Percentiles rank a stretch among this genome's conserved stretches.
These are phyloP conservation scores for Penicillium soppii DNA, from an alignment of 495 filamentous ascomycete genomes.

Conservation along the genomic window DNA sequence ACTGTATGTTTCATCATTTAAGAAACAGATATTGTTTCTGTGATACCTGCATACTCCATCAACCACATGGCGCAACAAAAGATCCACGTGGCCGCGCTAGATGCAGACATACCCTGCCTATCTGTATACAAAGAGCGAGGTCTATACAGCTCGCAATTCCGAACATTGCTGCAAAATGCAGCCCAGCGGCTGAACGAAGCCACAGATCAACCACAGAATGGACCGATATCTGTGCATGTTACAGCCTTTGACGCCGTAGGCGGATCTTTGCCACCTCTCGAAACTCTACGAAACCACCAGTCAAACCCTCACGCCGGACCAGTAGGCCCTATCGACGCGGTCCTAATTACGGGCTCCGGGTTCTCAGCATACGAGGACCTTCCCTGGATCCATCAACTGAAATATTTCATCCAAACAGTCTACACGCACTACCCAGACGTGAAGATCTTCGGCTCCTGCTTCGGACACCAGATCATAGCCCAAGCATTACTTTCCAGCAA, in stretches of 20 bases:
- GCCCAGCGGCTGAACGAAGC: slow-evolving; percentile 27
- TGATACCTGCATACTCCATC: no score
- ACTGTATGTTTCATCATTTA: neutral
- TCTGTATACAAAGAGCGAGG: slow-evolving; percentile 34
- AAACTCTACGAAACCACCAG: slow-evolving; percentile 19
- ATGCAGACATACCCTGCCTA: slow-evolving; percentile 39
- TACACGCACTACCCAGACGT: slow-evolving; percentile 40
- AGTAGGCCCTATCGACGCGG: slow-evolving; percentile 31
- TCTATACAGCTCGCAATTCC: slow-evolving; percentile 42
- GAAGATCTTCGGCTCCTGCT: slow-evolving; percentile 49
- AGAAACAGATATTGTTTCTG: no score
- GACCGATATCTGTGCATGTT: slow-evolving; percentile 26
- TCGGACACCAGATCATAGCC: slow-evolving; percentile 49
- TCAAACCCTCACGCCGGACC: slow-evolving; percentile 10
- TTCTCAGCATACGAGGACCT: slow-evolving; percentile 33
- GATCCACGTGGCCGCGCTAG: slow-evolving; percentile 44
- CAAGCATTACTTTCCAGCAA: slow-evolving; percentile 32
- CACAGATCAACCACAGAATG: slow-evolving; percentile 9
- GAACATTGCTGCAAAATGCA: slow-evolving; percentile 31
- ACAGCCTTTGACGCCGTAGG: slow-evolving; percentile 42
- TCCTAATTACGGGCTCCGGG: slow-evolving; percentile 43
- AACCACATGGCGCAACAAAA: slow-evolving; percentile 16
- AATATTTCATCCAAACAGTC: slow-evolving; percentile 32
- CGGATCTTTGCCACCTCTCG: slow-evolving; percentile 28
- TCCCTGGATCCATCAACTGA: slow-evolving; percentile 35